Base-by-base conservation (phyloP, 2,329 filamentous ascomycete species). In the Albophoma yamanashiensis region DNA sequence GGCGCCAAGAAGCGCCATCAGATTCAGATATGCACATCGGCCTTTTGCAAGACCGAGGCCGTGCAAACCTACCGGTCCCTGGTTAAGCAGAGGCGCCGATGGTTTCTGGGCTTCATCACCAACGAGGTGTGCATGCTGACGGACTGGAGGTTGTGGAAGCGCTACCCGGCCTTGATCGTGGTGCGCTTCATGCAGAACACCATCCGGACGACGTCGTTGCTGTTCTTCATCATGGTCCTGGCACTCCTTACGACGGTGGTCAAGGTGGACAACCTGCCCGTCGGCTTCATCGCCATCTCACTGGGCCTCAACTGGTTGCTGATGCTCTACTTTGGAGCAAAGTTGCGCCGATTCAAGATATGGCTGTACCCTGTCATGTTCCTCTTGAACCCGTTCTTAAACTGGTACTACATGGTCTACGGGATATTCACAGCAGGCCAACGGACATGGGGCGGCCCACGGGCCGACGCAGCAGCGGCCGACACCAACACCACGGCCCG, bases 51-150 rank as follows among this genome's bases (percentile, higher is more conserved):
- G 76, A 97, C 94, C 0, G 93, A 97, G 74, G 93, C 94, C 31
- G 93, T 97, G 22, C 92, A 96, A 75, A 92, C 89, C 2, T 92
- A 92, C 73, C 77, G 78, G 60, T 92, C 89, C 67, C 82, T 99
- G 55, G 81, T 97, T 71, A 97, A 97, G 79, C 94, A 99, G 77
- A 87, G 94, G 62, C 88, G 93, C 59, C 84, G 94, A 70, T 99
- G 94, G 94, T 97, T 97, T 73, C 80, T 97, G 52, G 93, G 93
- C 38, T 97, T 96, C 74, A 92, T 97, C 76, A 97, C 93, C 20
- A 99, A 99, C 73, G 93, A 97, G 73, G 93, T 92, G 9, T 97
- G 92, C 76, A 97, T 97, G 94, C 79, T 99, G 76, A 97, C 94
- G 1, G 93, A 97, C 74, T 86, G 89, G 74, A 86, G 94, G 61